Conservation (phyloP, 176 grass and related monocot genomes). For the Urochloa ruziziensis region DNA sequence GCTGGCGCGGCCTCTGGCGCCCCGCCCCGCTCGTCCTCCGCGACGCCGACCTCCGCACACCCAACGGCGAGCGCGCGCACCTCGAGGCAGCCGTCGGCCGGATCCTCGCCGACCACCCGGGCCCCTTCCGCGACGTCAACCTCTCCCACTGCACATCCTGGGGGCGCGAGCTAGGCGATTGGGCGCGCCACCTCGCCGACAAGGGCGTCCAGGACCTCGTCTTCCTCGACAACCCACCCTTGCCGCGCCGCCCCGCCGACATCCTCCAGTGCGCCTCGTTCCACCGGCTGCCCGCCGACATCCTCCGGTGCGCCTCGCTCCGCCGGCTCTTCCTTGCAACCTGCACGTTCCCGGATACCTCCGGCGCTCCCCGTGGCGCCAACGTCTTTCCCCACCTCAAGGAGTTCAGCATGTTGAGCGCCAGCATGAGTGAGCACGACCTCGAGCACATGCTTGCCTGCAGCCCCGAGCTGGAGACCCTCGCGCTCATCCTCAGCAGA, state of each 20-base stretch:
- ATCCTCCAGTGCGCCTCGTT: background rate
- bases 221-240: background rate
- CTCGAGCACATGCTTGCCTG: constrained; percentile 5
- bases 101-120: too few species aligned
- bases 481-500: background rate
- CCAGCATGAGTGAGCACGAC: background rate
- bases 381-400: background rate
- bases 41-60: background rate
- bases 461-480: constrained; percentile 25
- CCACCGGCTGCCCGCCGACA: background rate
- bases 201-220: background rate
- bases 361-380: background rate
- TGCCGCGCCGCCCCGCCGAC: too few species aligned
- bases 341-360: background rate
- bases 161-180: background rate
- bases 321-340: background rate
- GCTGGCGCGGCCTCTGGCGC: constrained; percentile 15
- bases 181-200: background rate
- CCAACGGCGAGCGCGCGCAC: background rate
- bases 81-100: background rate
- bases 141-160: background rate
- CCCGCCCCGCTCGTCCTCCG: background rate
- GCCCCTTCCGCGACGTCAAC: background rate
- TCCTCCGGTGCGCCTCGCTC: background rate
- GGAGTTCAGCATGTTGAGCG: background rate